These are phyloP conservation scores for Venturia effusa DNA, from an alignment of 2,329 filamentous ascomycete species.

Conservation along the genomic window DNA sequence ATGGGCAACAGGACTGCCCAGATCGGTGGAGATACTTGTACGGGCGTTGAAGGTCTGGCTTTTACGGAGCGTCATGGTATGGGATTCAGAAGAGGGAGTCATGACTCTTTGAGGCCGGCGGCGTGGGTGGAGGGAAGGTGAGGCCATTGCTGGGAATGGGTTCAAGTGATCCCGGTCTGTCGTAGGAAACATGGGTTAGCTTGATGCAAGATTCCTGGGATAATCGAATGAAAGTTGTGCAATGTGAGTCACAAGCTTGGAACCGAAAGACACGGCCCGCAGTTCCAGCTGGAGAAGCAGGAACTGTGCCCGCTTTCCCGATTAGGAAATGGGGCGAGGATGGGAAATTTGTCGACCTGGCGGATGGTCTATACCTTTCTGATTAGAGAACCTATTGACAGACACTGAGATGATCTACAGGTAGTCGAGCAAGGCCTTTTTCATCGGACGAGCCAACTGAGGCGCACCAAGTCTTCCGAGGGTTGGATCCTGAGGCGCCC, in stretches of 20 bases:
- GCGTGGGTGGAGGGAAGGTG: slow-evolving; percentile 8
- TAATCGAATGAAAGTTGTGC: neutral
- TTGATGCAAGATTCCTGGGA: slow-evolving; percentile 5
- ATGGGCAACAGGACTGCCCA: slow-evolving; percentile 28
- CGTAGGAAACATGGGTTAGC: slow-evolving; percentile 5
- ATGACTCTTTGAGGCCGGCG: slow-evolving; percentile 10
- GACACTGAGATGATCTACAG: neutral
- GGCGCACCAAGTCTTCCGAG: neutral
- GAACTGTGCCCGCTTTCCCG: neutral
- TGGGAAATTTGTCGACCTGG: neutral
- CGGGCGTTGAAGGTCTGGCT: slow-evolving; percentile 38
- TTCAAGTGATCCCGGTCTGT: slow-evolving; percentile 10
- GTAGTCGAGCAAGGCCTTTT: neutral
- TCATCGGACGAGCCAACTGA: neutral
- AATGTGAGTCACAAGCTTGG: slow-evolving; percentile 4
- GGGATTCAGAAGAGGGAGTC: slow-evolving; percentile 3
- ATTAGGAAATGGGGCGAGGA: slow-evolving; percentile 1
- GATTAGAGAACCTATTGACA: neutral
- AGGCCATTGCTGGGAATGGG: slow-evolving; percentile 7
- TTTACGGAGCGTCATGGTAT: slow-evolving; percentile 28
- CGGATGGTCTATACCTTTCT: neutral
- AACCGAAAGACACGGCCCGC: slow-evolving; percentile 1
- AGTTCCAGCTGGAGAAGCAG: neutral
- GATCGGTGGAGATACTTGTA: slow-evolving; percentile 25
- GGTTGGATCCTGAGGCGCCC: neutral